Base-by-base conservation (phyloP, 2,329 filamentous ascomycete species). In the Fusarium concolor region DNA sequence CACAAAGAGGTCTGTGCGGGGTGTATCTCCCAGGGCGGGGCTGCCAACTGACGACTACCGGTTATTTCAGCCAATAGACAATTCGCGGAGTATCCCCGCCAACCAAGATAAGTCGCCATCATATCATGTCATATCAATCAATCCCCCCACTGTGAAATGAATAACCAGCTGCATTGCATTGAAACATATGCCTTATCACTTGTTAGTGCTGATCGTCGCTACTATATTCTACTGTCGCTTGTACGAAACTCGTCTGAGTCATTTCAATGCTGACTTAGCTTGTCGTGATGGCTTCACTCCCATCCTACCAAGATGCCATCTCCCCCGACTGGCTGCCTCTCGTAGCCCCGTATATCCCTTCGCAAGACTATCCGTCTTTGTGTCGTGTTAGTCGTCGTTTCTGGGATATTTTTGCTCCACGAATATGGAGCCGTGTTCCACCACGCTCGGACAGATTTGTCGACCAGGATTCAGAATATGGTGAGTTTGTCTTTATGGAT, bases 301-400 rank as follows among this genome's bases (percentile, higher is more conserved):
- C 86, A 2, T 85, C 86, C 0, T 89, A 89, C 73, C 76, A 80
- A 50, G 81, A 87, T 60, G 86, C 86, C 52, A 71, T 78, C 10
- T 76, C 73, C 11, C 72, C 73, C 22, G 82, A 87, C 77, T 87
- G 85, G 84, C 77, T 87, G 17, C 74, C 74, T 29, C 65, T 87
- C 6, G 82, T 82, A 14, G 83, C 80, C 9, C 80, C 83, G 2
- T 83, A 82, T 65, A 66, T 87, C 45, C 70, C 75, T 3, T 67
- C 79, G 41, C 57, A 70, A 8, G 80, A 85, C 69, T 84, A 84
- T 67, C 70, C 77, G 24, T 74, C 75, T 10, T 80, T 87, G 42
- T 87, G 84, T 70, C 80, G 81, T 37, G 85, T 88, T 11, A 82
- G 78, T 46, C 76, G 70, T 39, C 80, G 77, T 11, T 87, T 85